A percentile compares a stretch with the other conserved stretches of the same genome.
Evolutionary conservation across 352 stramenopile species (phyloP).

Genomic region (Pythium scleroteichum): DNA sequence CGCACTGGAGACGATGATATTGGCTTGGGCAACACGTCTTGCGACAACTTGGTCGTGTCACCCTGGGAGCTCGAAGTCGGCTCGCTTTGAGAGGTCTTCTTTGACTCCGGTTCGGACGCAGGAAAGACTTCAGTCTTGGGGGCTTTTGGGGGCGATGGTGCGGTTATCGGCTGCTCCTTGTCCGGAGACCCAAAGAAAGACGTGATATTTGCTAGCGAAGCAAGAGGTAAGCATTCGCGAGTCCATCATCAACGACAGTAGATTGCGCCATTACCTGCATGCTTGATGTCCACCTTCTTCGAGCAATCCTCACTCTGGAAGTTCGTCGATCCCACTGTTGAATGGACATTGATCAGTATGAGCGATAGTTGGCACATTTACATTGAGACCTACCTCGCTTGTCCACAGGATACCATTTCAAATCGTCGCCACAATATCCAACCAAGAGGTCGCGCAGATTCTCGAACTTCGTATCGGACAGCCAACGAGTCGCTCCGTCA

Average conservation of each 20-base stretch:
- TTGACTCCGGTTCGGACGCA: constrained; percentile 2
- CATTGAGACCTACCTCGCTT: constrained; percentile 43
- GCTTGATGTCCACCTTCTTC: constrained; percentile 77
- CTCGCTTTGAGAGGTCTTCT: neutral
- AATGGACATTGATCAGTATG: neutral
- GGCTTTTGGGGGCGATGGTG: too few relatives aligned
- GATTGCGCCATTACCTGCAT: constrained; percentile 43
- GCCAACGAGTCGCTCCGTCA: constrained; percentile 57
- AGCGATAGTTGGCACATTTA: too few relatives aligned
- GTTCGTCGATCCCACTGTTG: constrained; percentile 65
- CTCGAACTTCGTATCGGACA: constrained; percentile 65
- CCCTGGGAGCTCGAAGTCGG: constrained; percentile 4
- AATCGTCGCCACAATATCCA: constrained; percentile 46
- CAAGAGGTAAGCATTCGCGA: neutral
- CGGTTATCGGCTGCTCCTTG: neutral
- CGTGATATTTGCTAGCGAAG: constrained; percentile 57
- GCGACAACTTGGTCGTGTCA: neutral
- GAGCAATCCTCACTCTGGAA: constrained; percentile 76
- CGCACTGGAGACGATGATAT: neutral
- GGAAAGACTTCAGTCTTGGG: neutral
- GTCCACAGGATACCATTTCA: constrained; percentile 82
- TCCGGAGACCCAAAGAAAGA: constrained; percentile 47
- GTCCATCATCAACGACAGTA: neutral
- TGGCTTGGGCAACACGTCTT: neutral
- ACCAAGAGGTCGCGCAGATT: constrained; percentile 53